A percentile compares a stretch with the other conserved stretches of the same genome.
These are phyloP conservation scores for Clitocybe nebularis DNA, from an alignment of 1,284 basidiomycete genomes.

Conservation along the genomic window DNA sequence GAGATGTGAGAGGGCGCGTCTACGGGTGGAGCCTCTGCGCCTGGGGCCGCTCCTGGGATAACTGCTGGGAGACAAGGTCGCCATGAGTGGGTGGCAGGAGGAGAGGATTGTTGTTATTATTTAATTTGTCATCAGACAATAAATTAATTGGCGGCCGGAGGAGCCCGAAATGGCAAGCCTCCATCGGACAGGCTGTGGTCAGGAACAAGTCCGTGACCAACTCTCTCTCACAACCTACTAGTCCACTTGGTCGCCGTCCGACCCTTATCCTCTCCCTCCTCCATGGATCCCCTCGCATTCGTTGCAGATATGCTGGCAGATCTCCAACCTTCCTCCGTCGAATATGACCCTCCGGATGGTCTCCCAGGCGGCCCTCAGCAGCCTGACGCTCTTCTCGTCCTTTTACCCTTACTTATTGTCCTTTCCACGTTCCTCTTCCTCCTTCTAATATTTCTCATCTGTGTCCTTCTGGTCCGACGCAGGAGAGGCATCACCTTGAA, in stretches of 20 bases:
- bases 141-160: not conserved
- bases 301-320: slow-evolving; percentile 14
- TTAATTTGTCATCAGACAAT: slow-evolving; percentile 3
- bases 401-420: slow-evolving; percentile 89
- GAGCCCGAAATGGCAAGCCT: not conserved
- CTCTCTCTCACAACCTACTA: not conserved
- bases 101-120: slow-evolving; percentile 5
- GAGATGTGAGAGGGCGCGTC: slow-evolving; percentile 57
- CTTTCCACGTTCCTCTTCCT: slow-evolving; percentile 91
- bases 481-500: slow-evolving; percentile 78
- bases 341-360: slow-evolving; percentile 25
- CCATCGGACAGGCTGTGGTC: not conserved
- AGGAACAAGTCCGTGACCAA: not conserved
- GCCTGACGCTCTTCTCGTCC: slow-evolving; percentile 70
- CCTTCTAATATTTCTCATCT: slow-evolving; percentile 84
- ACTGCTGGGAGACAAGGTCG: slow-evolving; percentile 29
- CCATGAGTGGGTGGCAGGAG: slow-evolving; percentile 7
- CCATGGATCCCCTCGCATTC: slow-evolving; percentile 7
- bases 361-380: slow-evolving; percentile 25
- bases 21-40: slow-evolving; percentile 38
- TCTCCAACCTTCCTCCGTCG: slow-evolving; percentile 12
- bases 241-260: not conserved
- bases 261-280: slow-evolving; percentile 2
- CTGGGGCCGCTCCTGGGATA: slow-evolving; percentile 30
- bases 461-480: slow-evolving; percentile 78